Percentiles rank a stretch among this genome's conserved stretches.
Evolutionary conservation across 495 filamentous ascomycete genomes (phyloP).

Genomic region (Hyaloscypha hepaticicola): DNA sequence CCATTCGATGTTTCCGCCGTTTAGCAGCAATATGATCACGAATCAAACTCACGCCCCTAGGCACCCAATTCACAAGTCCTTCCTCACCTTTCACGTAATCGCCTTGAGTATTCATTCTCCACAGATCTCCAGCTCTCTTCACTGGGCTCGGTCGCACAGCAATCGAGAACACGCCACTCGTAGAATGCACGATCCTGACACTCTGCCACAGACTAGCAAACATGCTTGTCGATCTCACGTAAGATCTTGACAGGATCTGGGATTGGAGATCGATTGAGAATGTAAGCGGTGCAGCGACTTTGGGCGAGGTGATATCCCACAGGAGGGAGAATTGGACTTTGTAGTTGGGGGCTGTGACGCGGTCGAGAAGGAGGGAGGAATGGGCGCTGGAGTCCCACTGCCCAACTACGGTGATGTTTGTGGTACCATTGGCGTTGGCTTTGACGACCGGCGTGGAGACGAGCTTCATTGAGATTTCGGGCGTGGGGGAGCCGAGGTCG

Average conservation of each 20-base stretch:
- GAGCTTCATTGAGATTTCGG: slow-evolving; percentile 75
- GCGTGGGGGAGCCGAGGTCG: slow-evolving; percentile 66
- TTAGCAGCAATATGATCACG: slow-evolving; percentile 73
- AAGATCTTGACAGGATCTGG: slow-evolving; percentile 81
- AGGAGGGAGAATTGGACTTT: slow-evolving; percentile 82
- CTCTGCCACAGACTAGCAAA: slow-evolving; percentile 86
- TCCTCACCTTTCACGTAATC: slow-evolving; percentile 97
- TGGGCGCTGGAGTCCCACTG: slow-evolving; percentile 98
- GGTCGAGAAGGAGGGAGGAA: slow-evolving; percentile 82
- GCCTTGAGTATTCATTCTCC: slow-evolving; percentile 93
- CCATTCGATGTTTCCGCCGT: slow-evolving; percentile 65
- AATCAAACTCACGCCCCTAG: slow-evolving; percentile 83
- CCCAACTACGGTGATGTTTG: slow-evolving; percentile 76
- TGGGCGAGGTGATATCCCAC: slow-evolving; percentile 79
- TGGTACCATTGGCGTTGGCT: slow-evolving; percentile 86
- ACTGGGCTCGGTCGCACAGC: slow-evolving; percentile 83
- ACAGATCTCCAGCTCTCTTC: slow-evolving; percentile 87
- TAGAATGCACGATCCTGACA: slow-evolving; percentile 82
- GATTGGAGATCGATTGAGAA: slow-evolving; percentile 78
- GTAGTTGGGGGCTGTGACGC: slow-evolving; percentile 86
- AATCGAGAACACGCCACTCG: slow-evolving; percentile 79
- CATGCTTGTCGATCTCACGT: slow-evolving; percentile 79
- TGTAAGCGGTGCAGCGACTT: slow-evolving; percentile 75
- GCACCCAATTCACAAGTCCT: slow-evolving; percentile 75
- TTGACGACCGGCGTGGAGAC: slow-evolving; percentile 71